A percentile compares a stretch with the other conserved stretches of the same genome.
Conservation (phyloP, 73 alveolate genomes). For the Paramecium biaurelia region DNA sequence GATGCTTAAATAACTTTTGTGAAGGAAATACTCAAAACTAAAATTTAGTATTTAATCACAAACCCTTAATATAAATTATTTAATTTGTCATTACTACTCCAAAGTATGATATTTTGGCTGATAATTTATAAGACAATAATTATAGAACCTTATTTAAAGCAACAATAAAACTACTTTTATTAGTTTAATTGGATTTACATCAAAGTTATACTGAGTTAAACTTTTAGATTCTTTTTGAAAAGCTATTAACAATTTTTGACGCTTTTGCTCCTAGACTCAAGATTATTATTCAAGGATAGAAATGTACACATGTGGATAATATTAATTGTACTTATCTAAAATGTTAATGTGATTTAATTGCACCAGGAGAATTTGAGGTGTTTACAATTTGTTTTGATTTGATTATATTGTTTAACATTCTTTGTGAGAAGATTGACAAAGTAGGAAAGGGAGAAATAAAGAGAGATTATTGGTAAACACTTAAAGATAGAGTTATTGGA, state of each 20-base stretch:
- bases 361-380: constrained; percentile 10
- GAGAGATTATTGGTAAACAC: constrained; percentile 1
- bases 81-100: not conserved
- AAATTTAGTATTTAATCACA: not conserved
- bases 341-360: not conserved
- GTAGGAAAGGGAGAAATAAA: not conserved
- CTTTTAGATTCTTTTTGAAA: not conserved
- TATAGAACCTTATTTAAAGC: constrained; percentile 22
- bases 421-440: not conserved
- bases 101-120: constrained; percentile 24
- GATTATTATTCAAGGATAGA: not conserved
- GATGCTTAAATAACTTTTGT: not conserved
- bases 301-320: constrained; percentile 3
- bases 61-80: not conserved
- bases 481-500: not conserved
- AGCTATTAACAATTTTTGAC: not conserved
- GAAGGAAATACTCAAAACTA: not conserved
- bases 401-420: not conserved
- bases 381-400: constrained; percentile 30
- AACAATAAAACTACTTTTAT: not conserved
- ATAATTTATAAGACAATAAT: constrained; percentile 25
- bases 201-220: not conserved
- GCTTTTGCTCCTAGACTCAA: not conserved
- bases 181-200: not conserved
- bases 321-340: constrained; percentile 23